Evolutionary conservation across 352 stramenopile genomes (phyloP).

Genomic region (Phytopythium litorale): DNA sequence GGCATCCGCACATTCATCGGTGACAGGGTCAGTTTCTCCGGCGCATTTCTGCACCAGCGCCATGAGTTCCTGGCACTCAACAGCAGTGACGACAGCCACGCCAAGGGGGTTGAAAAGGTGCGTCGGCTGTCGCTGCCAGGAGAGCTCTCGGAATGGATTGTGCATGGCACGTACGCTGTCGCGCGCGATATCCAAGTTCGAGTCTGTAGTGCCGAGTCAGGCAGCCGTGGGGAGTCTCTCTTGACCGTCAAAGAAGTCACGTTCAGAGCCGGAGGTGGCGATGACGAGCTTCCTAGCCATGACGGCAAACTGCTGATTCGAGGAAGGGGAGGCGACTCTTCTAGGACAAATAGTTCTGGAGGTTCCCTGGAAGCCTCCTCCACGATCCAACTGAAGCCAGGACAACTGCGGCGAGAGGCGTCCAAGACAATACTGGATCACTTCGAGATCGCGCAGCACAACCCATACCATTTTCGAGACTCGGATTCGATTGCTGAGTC

Average conservation of each 20-base stretch:
- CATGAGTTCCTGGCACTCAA: constrained; percentile 20
- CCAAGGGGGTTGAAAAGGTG: constrained; percentile 7
- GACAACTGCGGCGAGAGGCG: background rate
- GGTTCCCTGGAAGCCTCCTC: background rate
- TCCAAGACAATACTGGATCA: constrained; percentile 70
- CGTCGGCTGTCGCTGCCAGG: constrained; percentile 22
- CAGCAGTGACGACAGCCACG: background rate
- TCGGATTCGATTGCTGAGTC: constrained; percentile 16
- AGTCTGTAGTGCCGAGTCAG: constrained; percentile 55
- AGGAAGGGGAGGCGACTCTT: background rate
- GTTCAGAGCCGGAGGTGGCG: constrained; percentile 42
- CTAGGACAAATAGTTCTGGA: background rate
- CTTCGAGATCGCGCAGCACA: constrained; percentile 66
- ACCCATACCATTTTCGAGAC: constrained; percentile 70
- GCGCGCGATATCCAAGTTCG: constrained; percentile 60
- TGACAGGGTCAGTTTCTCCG: constrained; percentile 44
- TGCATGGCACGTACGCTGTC: constrained; percentile 42
- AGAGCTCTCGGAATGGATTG: constrained; percentile 25
- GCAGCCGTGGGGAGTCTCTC: constrained; percentile 63
- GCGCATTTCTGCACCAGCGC: constrained; percentile 28
- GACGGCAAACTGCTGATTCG: constrained; percentile 16
- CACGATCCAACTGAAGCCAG: background rate
- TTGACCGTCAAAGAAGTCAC: constrained; percentile 49
- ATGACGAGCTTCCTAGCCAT: constrained; percentile 21
- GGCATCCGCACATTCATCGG: constrained; percentile 70